Conservation (phyloP, 805 yeast species). For the Metschnikowia drakensbergensis region DNA sequence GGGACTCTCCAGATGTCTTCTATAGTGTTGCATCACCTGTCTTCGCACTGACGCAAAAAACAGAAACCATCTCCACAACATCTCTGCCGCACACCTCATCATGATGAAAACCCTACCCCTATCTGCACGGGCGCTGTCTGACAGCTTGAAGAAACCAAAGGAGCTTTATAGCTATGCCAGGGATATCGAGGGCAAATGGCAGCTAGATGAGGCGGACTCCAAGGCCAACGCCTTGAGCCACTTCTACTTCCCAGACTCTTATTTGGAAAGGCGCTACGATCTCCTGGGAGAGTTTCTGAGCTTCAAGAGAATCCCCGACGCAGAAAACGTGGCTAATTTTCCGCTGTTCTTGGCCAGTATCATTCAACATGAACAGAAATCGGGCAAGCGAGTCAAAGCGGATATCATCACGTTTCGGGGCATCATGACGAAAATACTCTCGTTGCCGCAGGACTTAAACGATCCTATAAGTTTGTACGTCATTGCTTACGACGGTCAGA, state of each 20-base stretch:
- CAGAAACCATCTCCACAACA: not conserved
- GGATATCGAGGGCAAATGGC: constrained; percentile 45
- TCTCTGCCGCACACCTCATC: not conserved
- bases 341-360: constrained; percentile 56
- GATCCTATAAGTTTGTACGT: constrained; percentile 61
- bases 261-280: constrained; percentile 57
- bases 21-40: not conserved
- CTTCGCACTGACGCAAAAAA: constrained; percentile 4
- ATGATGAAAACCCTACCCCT: constrained; percentile 39
- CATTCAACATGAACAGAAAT: constrained; percentile 48
- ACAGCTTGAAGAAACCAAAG: constrained; percentile 80
- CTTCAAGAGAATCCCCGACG: constrained; percentile 55
- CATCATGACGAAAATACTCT: constrained; percentile 66
- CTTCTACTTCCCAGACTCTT: constrained; percentile 76
- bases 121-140: constrained; percentile 51
- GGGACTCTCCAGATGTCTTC: not conserved
- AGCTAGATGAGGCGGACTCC: constrained; percentile 37
- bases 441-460: constrained; percentile 56
- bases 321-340: constrained; percentile 51
- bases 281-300: constrained; percentile 60
- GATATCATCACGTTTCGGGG: constrained; percentile 87
- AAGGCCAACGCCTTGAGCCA: constrained; percentile 57
- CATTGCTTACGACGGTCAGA: constrained; percentile 69
- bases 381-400: constrained; percentile 46
- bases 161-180: constrained; percentile 71